Base-by-base conservation (phyloP, 176 grass and related monocot genomes). In the Coix lacrymajobi region DNA sequence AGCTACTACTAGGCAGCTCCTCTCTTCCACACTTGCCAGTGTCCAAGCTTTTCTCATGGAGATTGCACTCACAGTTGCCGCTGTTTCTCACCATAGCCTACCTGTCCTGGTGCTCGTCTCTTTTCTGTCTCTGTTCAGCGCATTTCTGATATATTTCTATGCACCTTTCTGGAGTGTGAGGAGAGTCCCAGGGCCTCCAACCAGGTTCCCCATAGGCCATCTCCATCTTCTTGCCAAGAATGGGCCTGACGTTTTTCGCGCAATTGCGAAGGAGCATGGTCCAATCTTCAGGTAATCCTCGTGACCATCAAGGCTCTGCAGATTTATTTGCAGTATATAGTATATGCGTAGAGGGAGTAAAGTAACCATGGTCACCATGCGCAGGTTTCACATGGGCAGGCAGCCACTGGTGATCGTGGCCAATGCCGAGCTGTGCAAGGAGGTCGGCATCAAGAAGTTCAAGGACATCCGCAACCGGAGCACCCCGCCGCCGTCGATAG, bases 361-460 rank as follows among this genome's bases (percentile, higher is more conserved):
- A 73, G 73, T 2, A 15, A 46, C 32, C 4, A 12, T 78, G 66
- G 48, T 56, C 34, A n/a, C 48, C 37, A 17, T 73, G 56, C 54
- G 26, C 84, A 98, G 96, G 79, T 99, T 99, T 71, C 96, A 99
- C 37, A 87, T 99, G 91, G 96, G 96, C 64, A 90, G 96, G 80
- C 96, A 94, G 32, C 93, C 96, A 36, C 82, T 99, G 48, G 91
- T 99, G 46, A 96, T 99, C 5, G 91, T 99, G 25, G 96, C 96
- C 25, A 82, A 92, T 71, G 91, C 96, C 58, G 93, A 99, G 48
- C 74, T 96, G 64, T 96, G 96, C 91, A 99, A 90, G 76, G 91
- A 94, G 67, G 96, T 96, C 19, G 91, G 96, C 24, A 96, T 96
- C 66, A 99, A 96, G 63, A 99, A 96, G 76, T 99, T 99, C 80